Evolutionary conservation across 306 rosid genomes (phyloP), one percentile per base, ranked within the genome.

Genomic region (Begonia masoniana): DNA sequence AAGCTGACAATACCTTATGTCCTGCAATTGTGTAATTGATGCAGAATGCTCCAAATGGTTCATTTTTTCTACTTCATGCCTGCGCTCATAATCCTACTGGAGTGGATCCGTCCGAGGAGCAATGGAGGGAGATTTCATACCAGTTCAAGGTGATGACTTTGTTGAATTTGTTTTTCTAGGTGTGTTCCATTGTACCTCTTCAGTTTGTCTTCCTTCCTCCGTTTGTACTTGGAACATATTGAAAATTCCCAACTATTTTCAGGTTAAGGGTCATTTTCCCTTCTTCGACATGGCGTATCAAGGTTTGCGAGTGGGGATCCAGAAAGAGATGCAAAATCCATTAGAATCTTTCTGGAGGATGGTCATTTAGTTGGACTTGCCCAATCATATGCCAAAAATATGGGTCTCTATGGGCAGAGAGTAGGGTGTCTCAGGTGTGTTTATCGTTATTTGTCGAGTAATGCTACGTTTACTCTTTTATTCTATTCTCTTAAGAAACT

Each of bases 1-100:
- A 31, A 52, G 56, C 65, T 73, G 66, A 54, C 57, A 50, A 51
- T 50, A 41, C 55, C 43, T 50, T 49, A 43, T 52, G 35, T 61
- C 19, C 41, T 31, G 24, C 55, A 56, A 64, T 49, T 57, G 42
- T 43, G 62, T 16, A 49, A 50, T 52, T 47, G 69, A 16, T 55
- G 11, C 70, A 91, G 99, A 86, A 78, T 81, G 99, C 99, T 69
- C 99, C 99, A 46, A 69, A 70, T 60, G 92, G 94, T 58, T 91
- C 94, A 54, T 86, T 91, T 82, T 86, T 91, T 74, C 77, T 85
- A 59, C 88, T 91, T 73, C 99, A 86, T 75, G 99, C 94, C 14
- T 91, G 99, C 77, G 99, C 96, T 68, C 99, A 86, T 72, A 91
- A 91, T 70, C 99, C 96, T 52, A 91, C 99, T 17, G 96, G 99